Evolutionary conservation across 164 flowering plant genomes (phyloP), one percentile per base, ranked within the genome.

Genomic region (Buxus sempervirens): DNA sequence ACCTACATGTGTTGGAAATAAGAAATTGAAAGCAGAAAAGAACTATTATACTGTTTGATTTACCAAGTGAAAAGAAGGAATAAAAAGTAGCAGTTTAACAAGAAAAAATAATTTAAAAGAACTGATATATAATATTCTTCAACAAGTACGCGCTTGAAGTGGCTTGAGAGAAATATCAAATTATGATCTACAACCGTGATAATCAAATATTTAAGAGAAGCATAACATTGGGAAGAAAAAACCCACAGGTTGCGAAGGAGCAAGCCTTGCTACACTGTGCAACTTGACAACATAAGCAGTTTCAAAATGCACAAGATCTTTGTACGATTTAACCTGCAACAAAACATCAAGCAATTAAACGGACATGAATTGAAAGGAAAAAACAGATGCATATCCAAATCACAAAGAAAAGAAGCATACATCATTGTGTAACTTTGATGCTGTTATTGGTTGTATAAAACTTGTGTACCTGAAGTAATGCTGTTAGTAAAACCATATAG

Each of bases 201-300:
- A 3, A 32, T 32, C 38, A 32, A 32, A 32, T 32, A 32, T 3
- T 32, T 32, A 32, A 32, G 38, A 7, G 3, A 32, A 32, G 7
- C 38, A 32, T 32, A 32, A 32, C 38, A 32, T 32, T 32, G 7
- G 7, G 38, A 32, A 32, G n/a, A 32, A 7, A 32, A 32, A 68
- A 77, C 96, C 83, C 63, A 95, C 99, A 42, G 98, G 91, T 72
- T 89, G 87, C 19, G 91, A 71, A 73, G 93, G 93, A 69, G 97
- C 86, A 72, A 96, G 95, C 78, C 83, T 87, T 54, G 98, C 97
- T 21, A 90, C 78, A 65, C 81, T 89, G 72, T 96, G 99, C 74
- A 96, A 70, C 76, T 96, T 96, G 72, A 96, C 99, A 70, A 96
- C 99, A 78, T 96, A 96, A 28, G 98, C 97, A 77, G 99, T 96